Conservation (phyloP, 2,329 filamentous ascomycete genomes). For the Neospermospora avenae region DNA sequence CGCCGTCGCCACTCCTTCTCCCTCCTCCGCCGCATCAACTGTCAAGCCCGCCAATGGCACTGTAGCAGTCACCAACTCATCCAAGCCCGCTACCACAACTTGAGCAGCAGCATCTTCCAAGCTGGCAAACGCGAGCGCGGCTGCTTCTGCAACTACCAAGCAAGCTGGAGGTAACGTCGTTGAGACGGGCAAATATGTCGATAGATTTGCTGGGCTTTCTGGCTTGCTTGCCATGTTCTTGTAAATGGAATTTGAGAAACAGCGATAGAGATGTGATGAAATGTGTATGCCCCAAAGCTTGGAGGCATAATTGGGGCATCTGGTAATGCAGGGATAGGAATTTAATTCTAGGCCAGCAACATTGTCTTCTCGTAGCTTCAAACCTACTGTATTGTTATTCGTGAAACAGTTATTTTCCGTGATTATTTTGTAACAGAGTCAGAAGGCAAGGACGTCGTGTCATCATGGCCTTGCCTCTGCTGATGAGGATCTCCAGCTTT, state of each 20-base stretch:
- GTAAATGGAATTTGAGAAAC: neutral
- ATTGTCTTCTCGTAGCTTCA: too few species aligned
- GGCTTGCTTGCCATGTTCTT: conserved; percentile 12
- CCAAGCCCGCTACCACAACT: conserved; percentile 10
- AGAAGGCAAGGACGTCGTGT: neutral
- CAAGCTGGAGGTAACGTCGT: conserved; percentile 9
- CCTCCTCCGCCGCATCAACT: neutral
- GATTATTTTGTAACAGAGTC: neutral
- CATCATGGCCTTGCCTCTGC: neutral
- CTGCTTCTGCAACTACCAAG: conserved; percentile 14
- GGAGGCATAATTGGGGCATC: too few species aligned
- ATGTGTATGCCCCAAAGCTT: too few species aligned
- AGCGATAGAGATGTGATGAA: neutral
- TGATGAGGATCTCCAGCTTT: neutral
- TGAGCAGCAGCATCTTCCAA: conserved; percentile 3
- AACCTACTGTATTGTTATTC: too few species aligned
- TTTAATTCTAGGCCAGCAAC: too few species aligned
- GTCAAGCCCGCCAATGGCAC: conserved; percentile 4
- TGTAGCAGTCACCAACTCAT: neutral
- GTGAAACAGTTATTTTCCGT: too few species aligned
- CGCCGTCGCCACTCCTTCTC: neutral
- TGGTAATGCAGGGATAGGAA: too few species aligned
- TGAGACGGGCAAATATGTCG: conserved; percentile 15
- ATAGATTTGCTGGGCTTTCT: conserved; percentile 14
- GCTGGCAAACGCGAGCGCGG: neutral